Evolutionary conservation across 176 grass and related monocot species (phyloP).

Genomic region (Hordeum marinum): DNA sequence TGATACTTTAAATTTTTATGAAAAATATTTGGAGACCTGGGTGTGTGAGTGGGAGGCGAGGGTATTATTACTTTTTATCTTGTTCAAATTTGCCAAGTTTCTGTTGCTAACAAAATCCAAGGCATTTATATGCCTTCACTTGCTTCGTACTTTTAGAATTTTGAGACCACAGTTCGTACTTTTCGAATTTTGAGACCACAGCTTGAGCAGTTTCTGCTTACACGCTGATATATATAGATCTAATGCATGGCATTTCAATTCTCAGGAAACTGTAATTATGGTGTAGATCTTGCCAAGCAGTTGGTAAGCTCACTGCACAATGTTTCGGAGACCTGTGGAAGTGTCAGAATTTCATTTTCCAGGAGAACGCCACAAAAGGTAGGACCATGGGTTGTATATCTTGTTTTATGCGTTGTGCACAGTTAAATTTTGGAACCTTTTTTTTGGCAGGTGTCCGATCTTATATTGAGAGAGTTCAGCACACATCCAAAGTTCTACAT

Average conservation of each 20-base stretch:
- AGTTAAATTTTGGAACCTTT: conserved; percentile 11
- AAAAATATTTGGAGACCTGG: not conserved
- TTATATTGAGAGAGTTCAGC: conserved; percentile 69
- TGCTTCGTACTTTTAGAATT: conserved; percentile 5
- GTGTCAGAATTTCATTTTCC: conserved; percentile 90
- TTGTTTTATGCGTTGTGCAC: not conserved
- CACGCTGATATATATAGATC: not conserved
- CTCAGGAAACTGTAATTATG: conserved; percentile 85
- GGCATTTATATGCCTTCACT: not conserved
- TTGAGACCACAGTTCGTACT: not conserved
- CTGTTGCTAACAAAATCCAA: not conserved
- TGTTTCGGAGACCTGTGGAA: conserved; percentile 70
- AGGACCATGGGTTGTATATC: conserved; percentile 1
- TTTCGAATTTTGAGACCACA: not conserved
- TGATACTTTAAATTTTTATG: not conserved
- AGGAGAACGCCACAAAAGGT: conserved; percentile 89
- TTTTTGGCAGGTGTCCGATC: conserved; percentile 53
- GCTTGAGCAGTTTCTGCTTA: not conserved
- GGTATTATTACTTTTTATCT: not conserved
- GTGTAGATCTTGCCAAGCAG: conserved; percentile 62
- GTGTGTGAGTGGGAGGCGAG: not conserved
- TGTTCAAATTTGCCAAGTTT: conserved; percentile 10
- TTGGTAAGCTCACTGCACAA: conserved; percentile 64
- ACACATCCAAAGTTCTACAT: conserved; percentile 74
- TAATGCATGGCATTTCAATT: conserved; percentile 29